Evolutionary conservation across 169 alveolate genomes (phyloP), one percentile per base, ranked within the genome.

Genomic region (Cryptosporidium bovis): DNA sequence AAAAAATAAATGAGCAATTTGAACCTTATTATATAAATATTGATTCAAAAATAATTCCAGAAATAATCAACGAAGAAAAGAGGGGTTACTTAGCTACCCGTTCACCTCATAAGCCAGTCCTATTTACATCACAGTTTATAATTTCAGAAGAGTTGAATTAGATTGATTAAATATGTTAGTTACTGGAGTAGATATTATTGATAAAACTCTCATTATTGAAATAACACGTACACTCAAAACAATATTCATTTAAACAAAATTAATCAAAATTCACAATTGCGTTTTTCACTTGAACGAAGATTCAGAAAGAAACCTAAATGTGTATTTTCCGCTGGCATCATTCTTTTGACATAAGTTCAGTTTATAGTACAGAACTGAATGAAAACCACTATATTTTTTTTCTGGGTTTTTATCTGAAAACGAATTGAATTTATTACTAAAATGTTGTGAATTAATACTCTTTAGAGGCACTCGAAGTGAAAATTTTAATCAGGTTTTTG

Each of bases 41-140:
- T 51, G 51, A 69, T 69, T 68, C 83, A 56, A 69, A 69, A 31
- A 64, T 69, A 27, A 69, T 51, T 69, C 83, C 83, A 13, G 51
- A 69, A 69, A 53, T 53, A 69, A 51, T 33, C 56, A 53, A 34
- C 7, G 67, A 66, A 33, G 83, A 55, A 29, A 69, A 69, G 56
- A 69, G 46, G 40, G 83, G 83, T 7, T 69, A 66, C 51, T 31
- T 69, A 56, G 83, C 83, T 27, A 69, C 83, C 16, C 46, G 83
- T 18, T 69, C 83, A 33, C 83, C 83, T 33, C 83, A 69, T 34
- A 69, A 66, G 29, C 83, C 83, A 16, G 34, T 29, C 83, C 83
- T 34, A 53, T 69, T 31, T 68, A 66, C 16, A 16, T 69, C n/a
- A 53, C 83, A 20, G 40, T 69, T 53, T 69, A 66, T 29, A 69